Evolutionary conservation across 2,329 filamentous ascomycete genomes (phyloP), one percentile per base, ranked within the genome.

Genomic region (Penicillium sp.): DNA sequence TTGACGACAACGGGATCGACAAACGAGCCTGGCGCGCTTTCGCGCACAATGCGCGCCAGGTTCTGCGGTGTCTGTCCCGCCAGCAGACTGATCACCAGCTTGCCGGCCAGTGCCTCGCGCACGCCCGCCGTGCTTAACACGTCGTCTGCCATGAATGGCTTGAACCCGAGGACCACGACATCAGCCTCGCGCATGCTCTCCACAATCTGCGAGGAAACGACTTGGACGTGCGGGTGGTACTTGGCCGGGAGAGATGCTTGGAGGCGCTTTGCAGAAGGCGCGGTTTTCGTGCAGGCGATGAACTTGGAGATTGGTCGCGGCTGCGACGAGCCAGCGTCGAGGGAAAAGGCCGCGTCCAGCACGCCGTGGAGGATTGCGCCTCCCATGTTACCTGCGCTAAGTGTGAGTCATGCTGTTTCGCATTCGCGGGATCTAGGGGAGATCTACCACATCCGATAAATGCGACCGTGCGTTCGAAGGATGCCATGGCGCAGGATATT

Each of bases 11-110:
- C 44, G 1, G 58, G 56, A 2, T 31, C 18, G 1, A 21, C 19
- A 48, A 54, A 2, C 33, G 34, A 31, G 1, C 11, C 21, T 2
- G 15, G 6, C 10, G 27, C 20, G 8, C 58, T 18, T 3, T 25
- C 23, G 3, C 32, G 42, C n/a, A 55, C 45, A 6, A 55, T 51
- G 1, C 14, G 18, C 4, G 34, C 30, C 4, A 55, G 36, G 8
- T 44, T 38, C 8, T 58, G 45, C 14, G 61, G 58, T 2, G 69
- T 63, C 63, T 67, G 74, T 1, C 74, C 73, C 1, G 73, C 74
- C 1, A 67, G 64, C 1, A 77, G 60, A 45, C 72, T 76, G 50
- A 77, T 71, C 8, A 77, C 48, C 1, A 76, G 58, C 46, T 76
- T 77, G 4, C 62, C 60, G 1, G 57, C 53, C 1, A 76, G 37